These are phyloP conservation scores for Cryptosporidium sp. DNA, from an alignment of 169 alveolate genomes.

Conservation along the genomic window DNA sequence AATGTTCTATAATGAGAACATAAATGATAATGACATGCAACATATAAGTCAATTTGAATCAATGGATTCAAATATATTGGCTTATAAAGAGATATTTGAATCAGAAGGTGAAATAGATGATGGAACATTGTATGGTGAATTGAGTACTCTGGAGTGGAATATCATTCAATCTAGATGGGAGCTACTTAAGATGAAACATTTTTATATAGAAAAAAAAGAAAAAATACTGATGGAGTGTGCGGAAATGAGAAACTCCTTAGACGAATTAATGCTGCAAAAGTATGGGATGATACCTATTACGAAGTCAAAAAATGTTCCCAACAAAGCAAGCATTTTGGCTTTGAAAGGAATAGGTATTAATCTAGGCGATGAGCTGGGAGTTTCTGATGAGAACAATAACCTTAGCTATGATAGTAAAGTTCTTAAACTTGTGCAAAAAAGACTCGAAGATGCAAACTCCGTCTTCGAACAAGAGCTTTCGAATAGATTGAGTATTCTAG, in stretches of 20 bases:
- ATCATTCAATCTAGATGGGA: constrained; percentile 70
- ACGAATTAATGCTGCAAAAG: constrained; percentile 26
- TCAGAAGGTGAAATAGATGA: constrained; percentile 67
- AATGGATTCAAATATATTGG: constrained; percentile 13
- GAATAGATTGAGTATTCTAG: constrained; percentile 39
- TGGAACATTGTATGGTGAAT: constrained; percentile 58
- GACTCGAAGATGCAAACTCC: constrained; percentile 69
- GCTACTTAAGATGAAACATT: constrained; percentile 48
- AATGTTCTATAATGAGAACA: constrained; percentile 22
- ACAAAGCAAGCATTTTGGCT: neutral
- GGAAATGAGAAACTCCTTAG: constrained; percentile 53
- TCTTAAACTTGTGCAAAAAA: constrained; percentile 46
- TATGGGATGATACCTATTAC: constrained; percentile 55
- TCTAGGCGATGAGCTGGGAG: neutral
- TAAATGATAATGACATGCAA: constrained; percentile 55
- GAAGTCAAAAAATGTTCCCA: constrained; percentile 5
- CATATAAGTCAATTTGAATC: constrained; percentile 33
- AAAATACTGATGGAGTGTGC: constrained; percentile 42
- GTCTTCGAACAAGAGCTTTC: constrained; percentile 67
- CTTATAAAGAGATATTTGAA: constrained; percentile 31
- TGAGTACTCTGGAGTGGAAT: constrained; percentile 62
- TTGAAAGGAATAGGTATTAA: constrained; percentile 43
- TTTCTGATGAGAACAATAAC: neutral
- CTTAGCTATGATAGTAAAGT: constrained; percentile 63
- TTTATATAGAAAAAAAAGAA: constrained; percentile 52